These are phyloP conservation scores for Epicoccum nigrum DNA, from an alignment of 2,329 filamentous ascomycete genomes.

Conservation along the genomic window DNA sequence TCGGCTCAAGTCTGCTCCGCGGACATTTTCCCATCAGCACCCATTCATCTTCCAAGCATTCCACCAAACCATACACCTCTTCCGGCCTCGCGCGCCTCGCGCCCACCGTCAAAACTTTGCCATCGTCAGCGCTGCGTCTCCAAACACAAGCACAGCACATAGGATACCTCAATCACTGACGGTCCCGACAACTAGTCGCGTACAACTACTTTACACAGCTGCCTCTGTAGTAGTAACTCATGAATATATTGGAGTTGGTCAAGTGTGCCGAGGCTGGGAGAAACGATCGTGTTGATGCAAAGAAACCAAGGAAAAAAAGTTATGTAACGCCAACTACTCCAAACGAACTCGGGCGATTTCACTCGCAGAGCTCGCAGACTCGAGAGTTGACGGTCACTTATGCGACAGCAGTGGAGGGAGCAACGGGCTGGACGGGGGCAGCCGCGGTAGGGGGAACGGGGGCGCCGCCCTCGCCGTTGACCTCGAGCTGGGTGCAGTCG, in stretches of 20 bases:
- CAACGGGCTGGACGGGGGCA: slow-evolving; percentile 44
- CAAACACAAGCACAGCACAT: no score
- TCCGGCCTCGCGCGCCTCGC: no score
- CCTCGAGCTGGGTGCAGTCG: slow-evolving; percentile 82
- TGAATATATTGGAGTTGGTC: slow-evolving; percentile 48
- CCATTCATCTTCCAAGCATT: no score
- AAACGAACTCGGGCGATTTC: slow-evolving; percentile 21
- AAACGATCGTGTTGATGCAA: slow-evolving; percentile 41
- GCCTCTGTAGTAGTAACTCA: slow-evolving; percentile 31
- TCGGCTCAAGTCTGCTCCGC: no score
- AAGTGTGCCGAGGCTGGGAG: slow-evolving; percentile 39
- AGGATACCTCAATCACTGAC: no score
- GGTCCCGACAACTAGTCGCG: no score
- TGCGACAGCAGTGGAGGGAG: slow-evolving; percentile 50
- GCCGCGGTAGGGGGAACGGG: slow-evolving; percentile 30
- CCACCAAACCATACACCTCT: no score
- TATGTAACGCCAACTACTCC: background rate
- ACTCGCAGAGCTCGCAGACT: slow-evolving; percentile 20
- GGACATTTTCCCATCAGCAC: no score
- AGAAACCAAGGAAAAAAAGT: slow-evolving; percentile 21
- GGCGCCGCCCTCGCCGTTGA: slow-evolving; percentile 50
- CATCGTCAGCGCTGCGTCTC: no score
- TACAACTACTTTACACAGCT: no score
- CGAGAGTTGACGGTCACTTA: slow-evolving; percentile 26
- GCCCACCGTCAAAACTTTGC: no score